Conservation (phyloP, 306 rosid species). For the Fragaria ananassa region DNA sequence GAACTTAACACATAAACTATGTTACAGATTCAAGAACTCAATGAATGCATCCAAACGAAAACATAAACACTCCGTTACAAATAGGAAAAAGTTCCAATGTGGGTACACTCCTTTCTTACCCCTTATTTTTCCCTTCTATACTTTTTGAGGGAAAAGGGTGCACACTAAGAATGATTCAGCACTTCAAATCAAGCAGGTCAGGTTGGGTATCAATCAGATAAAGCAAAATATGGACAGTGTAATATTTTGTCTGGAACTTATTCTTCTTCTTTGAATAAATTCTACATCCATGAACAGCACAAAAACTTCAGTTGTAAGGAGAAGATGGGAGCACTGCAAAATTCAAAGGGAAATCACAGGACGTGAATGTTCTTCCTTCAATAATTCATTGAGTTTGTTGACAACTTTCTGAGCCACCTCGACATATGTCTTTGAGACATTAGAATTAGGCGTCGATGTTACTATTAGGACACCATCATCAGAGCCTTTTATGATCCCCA, state of each 20-base stretch:
- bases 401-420: slow-evolving; percentile 58
- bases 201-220: neutral
- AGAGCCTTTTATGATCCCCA: slow-evolving; percentile 62
- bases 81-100: no score
- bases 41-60: no score
- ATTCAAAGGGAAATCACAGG: slow-evolving; percentile 58
- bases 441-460: slow-evolving; percentile 61
- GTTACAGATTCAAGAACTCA: no score
- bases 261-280: neutral
- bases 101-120: no score
- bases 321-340: neutral
- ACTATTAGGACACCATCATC: slow-evolving; percentile 77
- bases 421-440: slow-evolving; percentile 61
- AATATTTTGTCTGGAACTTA: neutral
- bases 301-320: neutral
- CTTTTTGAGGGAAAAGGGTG: no score
- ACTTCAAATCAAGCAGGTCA: no score
- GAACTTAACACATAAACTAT: no score
- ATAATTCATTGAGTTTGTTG: slow-evolving; percentile 51
- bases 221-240: neutral
- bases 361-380: slow-evolving; percentile 37
- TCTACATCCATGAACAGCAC: neutral
- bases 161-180: no score
- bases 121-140: no score
- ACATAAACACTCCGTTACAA: no score